Percentiles rank a stretch among this genome's conserved stretches.
Evolutionary conservation across 345 rosid genomes (phyloP).

Genomic region (Tarenaya hassleriana): DNA sequence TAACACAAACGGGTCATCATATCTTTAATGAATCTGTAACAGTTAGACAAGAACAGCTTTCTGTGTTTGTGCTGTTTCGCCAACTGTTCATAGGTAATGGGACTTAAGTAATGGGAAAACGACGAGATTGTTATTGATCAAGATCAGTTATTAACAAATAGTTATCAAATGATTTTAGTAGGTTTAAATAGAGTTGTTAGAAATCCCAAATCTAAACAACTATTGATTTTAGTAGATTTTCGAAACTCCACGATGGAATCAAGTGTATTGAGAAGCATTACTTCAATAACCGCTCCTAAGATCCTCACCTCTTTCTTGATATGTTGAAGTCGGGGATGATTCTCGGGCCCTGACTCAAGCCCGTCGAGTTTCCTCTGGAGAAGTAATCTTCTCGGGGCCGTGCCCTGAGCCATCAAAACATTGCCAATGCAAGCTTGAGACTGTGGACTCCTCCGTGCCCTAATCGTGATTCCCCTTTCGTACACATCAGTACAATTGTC

Average conservation of each 20-base stretch:
- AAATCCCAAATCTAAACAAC: too few relatives aligned
- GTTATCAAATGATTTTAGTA: neutral
- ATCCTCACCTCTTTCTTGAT: conserved; percentile 43
- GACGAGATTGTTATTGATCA: neutral
- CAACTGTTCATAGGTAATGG: too few relatives aligned
- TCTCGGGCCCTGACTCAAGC: conserved; percentile 7
- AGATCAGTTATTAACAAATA: neutral
- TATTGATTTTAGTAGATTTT: too few relatives aligned
- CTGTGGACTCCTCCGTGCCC: conserved; percentile 32
- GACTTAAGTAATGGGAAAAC: too few relatives aligned
- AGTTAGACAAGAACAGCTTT: too few relatives aligned
- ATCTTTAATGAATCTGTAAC: neutral
- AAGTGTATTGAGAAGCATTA: conserved; percentile 18
- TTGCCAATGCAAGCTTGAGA: conserved; percentile 10
- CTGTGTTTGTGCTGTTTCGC: too few relatives aligned
- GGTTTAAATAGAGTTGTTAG: conserved; percentile 2
- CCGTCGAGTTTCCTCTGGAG: conserved; percentile 34
- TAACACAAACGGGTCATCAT: conserved; percentile 6
- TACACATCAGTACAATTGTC: conserved; percentile 19
- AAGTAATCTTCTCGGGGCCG: conserved; percentile 50
- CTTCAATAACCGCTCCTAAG: conserved; percentile 22
- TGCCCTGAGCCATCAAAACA: conserved; percentile 36
- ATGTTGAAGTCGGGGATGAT: conserved; percentile 25
- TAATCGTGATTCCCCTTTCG: conserved; percentile 40
- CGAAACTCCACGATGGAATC: neutral